A percentile compares a stretch with the other conserved stretches of the same genome.
Conservation (phyloP, 202 grass and related monocot species). For the Panicum virgatum region DNA sequence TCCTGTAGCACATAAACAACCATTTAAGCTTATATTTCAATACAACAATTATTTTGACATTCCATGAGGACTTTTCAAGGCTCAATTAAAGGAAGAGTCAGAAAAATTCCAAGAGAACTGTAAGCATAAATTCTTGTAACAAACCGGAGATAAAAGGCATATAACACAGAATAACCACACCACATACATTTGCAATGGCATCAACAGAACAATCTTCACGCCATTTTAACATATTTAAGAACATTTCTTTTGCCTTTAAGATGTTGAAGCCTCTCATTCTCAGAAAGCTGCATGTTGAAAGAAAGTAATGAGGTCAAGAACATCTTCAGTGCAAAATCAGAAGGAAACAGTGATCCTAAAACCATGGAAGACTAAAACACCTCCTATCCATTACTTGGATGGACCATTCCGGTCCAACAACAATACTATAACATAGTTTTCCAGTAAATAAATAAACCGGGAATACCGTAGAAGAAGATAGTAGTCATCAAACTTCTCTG, state of each 20-base stretch:
- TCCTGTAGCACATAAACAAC: slow-evolving; percentile 56
- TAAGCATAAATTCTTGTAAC: slow-evolving; percentile 16
- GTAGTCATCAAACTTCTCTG: slow-evolving; percentile 85
- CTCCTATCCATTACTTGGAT: neutral
- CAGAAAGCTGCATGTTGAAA: slow-evolving; percentile 62
- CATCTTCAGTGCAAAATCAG: slow-evolving; percentile 15
- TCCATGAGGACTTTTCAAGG: slow-evolving; percentile 29
- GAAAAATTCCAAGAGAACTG: slow-evolving; percentile 12
- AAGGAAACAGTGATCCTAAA: slow-evolving; percentile 21
- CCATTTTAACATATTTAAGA: slow-evolving; percentile 96
- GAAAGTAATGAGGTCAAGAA: slow-evolving; percentile 8
- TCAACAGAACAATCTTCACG: slow-evolving; percentile 80
- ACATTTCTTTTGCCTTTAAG: slow-evolving; percentile 77
- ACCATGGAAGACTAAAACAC: slow-evolving; percentile 23
- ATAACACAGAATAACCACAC: slow-evolving; percentile 27
- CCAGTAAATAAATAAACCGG: slow-evolving; percentile 6
- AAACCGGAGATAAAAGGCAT: slow-evolving; percentile 1
- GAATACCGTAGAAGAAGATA: slow-evolving; percentile 82
- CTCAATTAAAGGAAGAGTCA: slow-evolving; percentile 17
- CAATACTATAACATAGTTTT: slow-evolving; percentile 20
- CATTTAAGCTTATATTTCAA: slow-evolving; percentile 20
- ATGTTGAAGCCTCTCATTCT: slow-evolving; percentile 80
- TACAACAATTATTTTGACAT: slow-evolving; percentile 20
- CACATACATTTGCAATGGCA: slow-evolving; percentile 67
- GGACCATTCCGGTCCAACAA: neutral